Conservation (phyloP, 2,329 filamentous ascomycete genomes). For the Teratosphaeria gauchensis region DNA sequence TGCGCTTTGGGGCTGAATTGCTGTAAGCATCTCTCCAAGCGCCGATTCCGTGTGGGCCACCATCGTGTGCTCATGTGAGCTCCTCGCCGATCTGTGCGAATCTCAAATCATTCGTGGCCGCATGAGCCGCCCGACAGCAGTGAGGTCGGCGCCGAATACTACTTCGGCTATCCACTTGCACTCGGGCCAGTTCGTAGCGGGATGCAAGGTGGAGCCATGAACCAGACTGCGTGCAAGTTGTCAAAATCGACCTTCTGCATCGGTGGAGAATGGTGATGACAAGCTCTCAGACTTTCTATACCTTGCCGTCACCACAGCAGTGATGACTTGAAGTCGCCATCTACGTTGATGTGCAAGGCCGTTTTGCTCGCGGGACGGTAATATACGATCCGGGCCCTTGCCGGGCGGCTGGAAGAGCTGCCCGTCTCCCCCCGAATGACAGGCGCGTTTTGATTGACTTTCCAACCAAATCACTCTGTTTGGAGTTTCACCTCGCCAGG, state of each 20-base stretch:
- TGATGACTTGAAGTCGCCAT: not conserved
- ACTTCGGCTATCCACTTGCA: not conserved
- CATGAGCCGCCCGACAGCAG: not conserved
- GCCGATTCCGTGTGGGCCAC: not conserved
- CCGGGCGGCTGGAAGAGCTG: not conserved
- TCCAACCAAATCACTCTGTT: not conserved
- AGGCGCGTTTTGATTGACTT: not conserved
- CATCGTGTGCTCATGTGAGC: not conserved
- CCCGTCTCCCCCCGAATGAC: not conserved
- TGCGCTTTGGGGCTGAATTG: not conserved
- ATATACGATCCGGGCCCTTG: not conserved
- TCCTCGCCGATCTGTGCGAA: not conserved
- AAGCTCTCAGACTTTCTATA: not conserved
- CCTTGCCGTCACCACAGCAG: not conserved
- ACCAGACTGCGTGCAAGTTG: not conserved
- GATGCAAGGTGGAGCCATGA: not conserved
- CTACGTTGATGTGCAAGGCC: not conserved
- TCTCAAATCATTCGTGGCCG: not conserved
- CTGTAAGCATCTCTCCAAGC: not conserved
- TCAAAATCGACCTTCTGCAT: not conserved
- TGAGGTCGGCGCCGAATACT: not conserved
- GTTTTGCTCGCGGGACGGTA: not conserved
- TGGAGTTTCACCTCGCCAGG: not conserved
- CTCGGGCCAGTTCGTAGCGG: not conserved
- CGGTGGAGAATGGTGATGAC: not conserved